Percentiles rank a stretch among this genome's conserved stretches.
phyloP scores from a whole-genome alignment of 768 basidiomycete species.

The Mrakia gelida region DNA sequence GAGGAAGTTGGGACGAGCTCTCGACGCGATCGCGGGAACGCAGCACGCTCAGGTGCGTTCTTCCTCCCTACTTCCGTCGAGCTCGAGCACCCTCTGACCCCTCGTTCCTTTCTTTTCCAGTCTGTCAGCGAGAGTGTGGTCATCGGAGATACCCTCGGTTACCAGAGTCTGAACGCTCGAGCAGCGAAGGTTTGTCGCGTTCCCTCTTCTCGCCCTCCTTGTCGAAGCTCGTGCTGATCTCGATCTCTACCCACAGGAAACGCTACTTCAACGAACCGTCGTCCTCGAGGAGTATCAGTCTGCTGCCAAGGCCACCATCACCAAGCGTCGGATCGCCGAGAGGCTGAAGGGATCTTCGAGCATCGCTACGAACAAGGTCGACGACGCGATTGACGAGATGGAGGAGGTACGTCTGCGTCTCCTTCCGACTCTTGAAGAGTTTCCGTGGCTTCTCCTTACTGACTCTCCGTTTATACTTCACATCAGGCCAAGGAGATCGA shows the following conservation, averaged over 20 bases:
- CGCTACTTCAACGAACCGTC: conserved; percentile 77
- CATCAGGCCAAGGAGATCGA: conserved; percentile 84
- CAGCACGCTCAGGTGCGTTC: conserved; percentile 67
- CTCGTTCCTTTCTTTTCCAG: conserved; percentile 35
- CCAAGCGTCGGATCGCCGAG: conserved; percentile 82
- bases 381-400: conserved; percentile 86
- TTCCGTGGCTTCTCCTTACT: conserved; percentile 18
- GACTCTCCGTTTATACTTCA: background rate
- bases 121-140: conserved; percentile 92
- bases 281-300: conserved; percentile 92
- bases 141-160: conserved; percentile 90
- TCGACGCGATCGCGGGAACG: conserved; percentile 82
- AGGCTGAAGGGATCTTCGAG: conserved; percentile 46
- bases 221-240: background rate
- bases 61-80: background rate
- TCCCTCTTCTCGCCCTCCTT: background rate
- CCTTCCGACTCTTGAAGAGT: background rate
- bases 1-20: conserved; percentile 76
- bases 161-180: conserved; percentile 93
- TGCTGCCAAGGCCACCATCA: conserved; percentile 88
- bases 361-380: conserved; percentile 76
- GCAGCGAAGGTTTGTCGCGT: conserved; percentile 65
- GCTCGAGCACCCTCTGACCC: background rate
- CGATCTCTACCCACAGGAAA: conserved; percentile 44
- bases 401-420: conserved; percentile 61